These are phyloP conservation scores for Taxawa tesnikishii DNA, from an alignment of 2,329 filamentous ascomycete species.

Conservation along the genomic window DNA sequence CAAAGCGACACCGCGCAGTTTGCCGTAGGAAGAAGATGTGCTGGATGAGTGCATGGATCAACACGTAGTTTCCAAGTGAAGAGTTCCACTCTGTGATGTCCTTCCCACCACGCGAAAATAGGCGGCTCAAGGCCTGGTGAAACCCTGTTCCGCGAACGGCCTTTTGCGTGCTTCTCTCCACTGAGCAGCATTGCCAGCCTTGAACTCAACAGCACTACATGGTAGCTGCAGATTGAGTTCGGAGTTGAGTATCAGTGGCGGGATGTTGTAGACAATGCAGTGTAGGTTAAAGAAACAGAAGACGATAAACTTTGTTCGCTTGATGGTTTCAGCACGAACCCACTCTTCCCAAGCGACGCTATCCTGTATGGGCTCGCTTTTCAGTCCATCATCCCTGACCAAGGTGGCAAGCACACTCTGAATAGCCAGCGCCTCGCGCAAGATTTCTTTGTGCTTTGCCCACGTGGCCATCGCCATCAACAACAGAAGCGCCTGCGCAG, in stretches of 20 bases:
- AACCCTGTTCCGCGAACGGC: constrained; percentile 16
- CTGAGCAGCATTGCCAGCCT: constrained; percentile 35
- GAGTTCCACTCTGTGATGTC: constrained; percentile 20
- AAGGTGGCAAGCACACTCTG: constrained; percentile 44
- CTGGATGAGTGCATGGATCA: constrained; percentile 61
- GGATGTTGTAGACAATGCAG: constrained; percentile 49
- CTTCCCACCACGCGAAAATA: constrained; percentile 20
- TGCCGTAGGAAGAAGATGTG: constrained; percentile 60
- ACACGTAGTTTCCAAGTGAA: constrained; percentile 49
- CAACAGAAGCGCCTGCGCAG: constrained; percentile 50
- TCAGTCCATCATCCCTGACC: constrained; percentile 40
- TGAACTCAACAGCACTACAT: constrained; percentile 42
- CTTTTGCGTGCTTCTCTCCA: constrained; percentile 30
- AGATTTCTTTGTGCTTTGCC: constrained; percentile 44
- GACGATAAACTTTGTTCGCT: constrained; percentile 43
- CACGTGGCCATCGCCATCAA: constrained; percentile 50
- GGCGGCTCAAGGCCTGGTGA: constrained; percentile 19
- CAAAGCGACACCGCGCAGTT: constrained; percentile 19
- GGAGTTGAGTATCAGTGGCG: constrained; percentile 43
- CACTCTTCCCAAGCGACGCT: constrained; percentile 44
- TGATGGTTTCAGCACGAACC: constrained; percentile 39
- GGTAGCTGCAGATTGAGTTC: constrained; percentile 44
- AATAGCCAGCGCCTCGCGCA: constrained; percentile 45
- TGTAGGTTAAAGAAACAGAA: constrained; percentile 49
- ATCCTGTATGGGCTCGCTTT: constrained; percentile 41